These are phyloP conservation scores for Fraxinus excelsior DNA, from an alignment of 257 asterid species.

Conservation along the genomic window DNA sequence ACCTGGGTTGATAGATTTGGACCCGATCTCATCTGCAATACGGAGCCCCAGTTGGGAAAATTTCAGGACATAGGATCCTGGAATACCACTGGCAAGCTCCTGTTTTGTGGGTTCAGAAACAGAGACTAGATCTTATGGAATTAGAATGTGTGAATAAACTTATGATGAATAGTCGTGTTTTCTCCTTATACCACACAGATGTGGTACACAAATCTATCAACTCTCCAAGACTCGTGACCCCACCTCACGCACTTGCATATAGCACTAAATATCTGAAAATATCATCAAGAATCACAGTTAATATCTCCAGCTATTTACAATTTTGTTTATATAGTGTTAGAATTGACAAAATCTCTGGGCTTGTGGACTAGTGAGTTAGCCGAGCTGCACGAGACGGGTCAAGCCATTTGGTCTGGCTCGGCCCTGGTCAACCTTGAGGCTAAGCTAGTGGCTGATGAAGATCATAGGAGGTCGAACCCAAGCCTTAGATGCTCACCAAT, in stretches of 20 bases:
- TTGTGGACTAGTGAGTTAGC: conserved; percentile 36
- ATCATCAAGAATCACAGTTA: not conserved
- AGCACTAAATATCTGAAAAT: not conserved
- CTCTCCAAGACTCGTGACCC: too few species aligned
- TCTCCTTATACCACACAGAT: too few species aligned
- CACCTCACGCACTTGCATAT: not conserved
- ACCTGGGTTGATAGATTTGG: too few species aligned
- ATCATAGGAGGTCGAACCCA: conserved; percentile 3
- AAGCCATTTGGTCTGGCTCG: conserved; percentile 5
- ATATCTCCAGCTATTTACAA: not conserved
- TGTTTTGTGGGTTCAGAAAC: too few species aligned
- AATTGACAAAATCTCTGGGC: conserved; percentile 28
- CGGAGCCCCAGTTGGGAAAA: too few species aligned
- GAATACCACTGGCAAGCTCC: too few species aligned
- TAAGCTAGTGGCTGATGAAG: not conserved
- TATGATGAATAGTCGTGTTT: too few species aligned
- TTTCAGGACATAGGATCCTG: too few species aligned
- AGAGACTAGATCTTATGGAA: too few species aligned
- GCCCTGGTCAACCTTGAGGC: conserved; percentile 5
- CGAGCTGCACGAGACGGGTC: not conserved
- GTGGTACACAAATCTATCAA: too few species aligned
- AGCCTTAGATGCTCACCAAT: conserved; percentile 1
- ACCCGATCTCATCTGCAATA: too few species aligned
- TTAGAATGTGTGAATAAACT: too few species aligned
- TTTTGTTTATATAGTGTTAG: not conserved